These are phyloP conservation scores for Pseudocercospora macadamiae DNA, from an alignment of 2,329 filamentous ascomycete genomes.

Conservation along the genomic window DNA sequence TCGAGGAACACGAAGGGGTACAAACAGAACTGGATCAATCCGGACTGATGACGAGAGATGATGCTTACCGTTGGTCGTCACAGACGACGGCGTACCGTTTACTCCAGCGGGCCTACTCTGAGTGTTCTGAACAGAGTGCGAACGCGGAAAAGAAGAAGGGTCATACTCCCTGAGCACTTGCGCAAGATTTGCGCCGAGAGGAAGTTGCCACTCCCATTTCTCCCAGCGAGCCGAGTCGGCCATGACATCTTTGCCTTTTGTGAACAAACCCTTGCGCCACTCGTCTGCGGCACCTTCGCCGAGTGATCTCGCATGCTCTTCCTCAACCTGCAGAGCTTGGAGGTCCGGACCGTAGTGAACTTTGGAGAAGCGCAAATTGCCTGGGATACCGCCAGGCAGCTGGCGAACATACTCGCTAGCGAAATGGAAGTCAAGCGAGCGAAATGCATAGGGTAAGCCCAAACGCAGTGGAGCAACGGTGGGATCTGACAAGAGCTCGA, in stretches of 20 bases:
- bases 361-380: slow-evolving; percentile 62
- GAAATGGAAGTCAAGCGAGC: slow-evolving; percentile 64
- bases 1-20: background rate
- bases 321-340: slow-evolving; percentile 63
- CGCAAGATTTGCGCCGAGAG: slow-evolving; percentile 32
- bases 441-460: slow-evolving; percentile 70
- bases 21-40: background rate
- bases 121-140: slow-evolving; percentile 18
- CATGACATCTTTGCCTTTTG: slow-evolving; percentile 62
- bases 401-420: slow-evolving; percentile 61
- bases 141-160: slow-evolving; percentile 33
- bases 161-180: slow-evolving; percentile 40
- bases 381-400: slow-evolving; percentile 50
- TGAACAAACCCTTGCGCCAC: slow-evolving; percentile 75
- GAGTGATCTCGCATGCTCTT: slow-evolving; percentile 65
- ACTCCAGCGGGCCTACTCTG: slow-evolving; percentile 30
- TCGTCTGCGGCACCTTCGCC: slow-evolving; percentile 72
- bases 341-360: slow-evolving; percentile 67
- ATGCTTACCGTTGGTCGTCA: slow-evolving; percentile 34
- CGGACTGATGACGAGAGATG: slow-evolving; percentile 10
- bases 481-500: slow-evolving; percentile 66
- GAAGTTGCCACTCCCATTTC: slow-evolving; percentile 62
- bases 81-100: slow-evolving; percentile 24
- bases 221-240: slow-evolving; percentile 72
- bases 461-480: slow-evolving; percentile 63